These are phyloP conservation scores for Lentinula boryana DNA, from an alignment of 768 basidiomycete genomes.

Conservation along the genomic window DNA sequence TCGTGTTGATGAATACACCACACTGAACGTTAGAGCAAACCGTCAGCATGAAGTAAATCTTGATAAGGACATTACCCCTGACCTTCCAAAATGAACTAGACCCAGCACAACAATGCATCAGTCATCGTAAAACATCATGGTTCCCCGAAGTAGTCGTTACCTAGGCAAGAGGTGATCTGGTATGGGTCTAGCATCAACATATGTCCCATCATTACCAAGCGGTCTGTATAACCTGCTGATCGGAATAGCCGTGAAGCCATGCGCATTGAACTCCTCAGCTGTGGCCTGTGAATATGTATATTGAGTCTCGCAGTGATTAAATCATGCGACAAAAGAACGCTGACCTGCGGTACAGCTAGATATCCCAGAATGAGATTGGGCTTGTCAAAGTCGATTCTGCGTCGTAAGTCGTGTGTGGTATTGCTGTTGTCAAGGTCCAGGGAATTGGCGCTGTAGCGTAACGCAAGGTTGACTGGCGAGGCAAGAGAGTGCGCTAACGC, in stretches of 20 bases:
- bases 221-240: not conserved
- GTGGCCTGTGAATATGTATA: not conserved
- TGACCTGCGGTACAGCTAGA: not conserved
- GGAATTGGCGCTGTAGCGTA: not conserved
- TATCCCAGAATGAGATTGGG: not conserved
- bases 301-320: not conserved
- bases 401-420: not conserved
- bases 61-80: not conserved
- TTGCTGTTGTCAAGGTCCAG: not conserved
- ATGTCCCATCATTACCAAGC: not conserved
- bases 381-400: not conserved
- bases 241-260: not conserved
- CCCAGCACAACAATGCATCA: not conserved
- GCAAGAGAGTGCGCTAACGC: not conserved
- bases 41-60: not conserved
- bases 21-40: not conserved
- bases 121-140: not conserved
- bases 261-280: not conserved
- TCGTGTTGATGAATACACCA: not conserved
- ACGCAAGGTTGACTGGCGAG: not conserved
- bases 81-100: not conserved
- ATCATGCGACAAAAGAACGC: not conserved
- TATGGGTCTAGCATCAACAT: not conserved
- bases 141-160: not conserved
- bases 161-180: not conserved